Base-by-base conservation (phyloP, 1,284 basidiomycete genomes). In the Psilocybe mexicana region DNA sequence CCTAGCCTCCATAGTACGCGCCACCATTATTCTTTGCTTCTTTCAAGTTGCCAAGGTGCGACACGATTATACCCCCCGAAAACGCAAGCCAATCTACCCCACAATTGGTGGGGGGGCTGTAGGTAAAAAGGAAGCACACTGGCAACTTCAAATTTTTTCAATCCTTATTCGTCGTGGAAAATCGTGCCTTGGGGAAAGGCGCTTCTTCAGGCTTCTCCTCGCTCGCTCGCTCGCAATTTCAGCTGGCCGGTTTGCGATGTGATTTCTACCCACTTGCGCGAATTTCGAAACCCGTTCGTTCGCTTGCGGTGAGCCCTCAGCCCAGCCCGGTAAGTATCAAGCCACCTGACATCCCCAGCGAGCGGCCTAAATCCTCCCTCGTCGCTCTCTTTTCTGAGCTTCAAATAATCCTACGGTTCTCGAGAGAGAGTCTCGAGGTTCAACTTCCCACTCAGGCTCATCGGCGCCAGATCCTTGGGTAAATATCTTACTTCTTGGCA, bases 381-480 rank as follows among this genome's bases (percentile, higher is more conserved):
- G 40, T n/a, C 5, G 38, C 26, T 28, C 50, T 26, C 30, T n/a
- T 48, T 35, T 28, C 50, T 36, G 45, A 26, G 25, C 45, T 28
- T 33, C 28, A 14, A 3, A 18, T 18, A 18, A 18, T 18, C 18
- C 18, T 18, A 18, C 18, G 18, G 18, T 18, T 18, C 18, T 18
- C 18, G 18, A 18, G 18, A 18, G 18, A 18, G 18, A 18, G 18
- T 18, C 18, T 18, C 3, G 28, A 26, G 38, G 11, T 25, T 8
- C 7, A 23, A 10, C 38, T 55, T 46, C 44, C 11, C 47, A 33
- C 44, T 55, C 49, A 46, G 45, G 40, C 52, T 26, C 48, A 51
- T n/a, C 18, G 18, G 52, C 36, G 49, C 59, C 52, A 51, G 52
- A 54, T 50, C 55, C 52, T 47, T 46, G 43, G 52, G 18, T 18